phyloP scores from a whole-genome alignment of 2,329 filamentous ascomycete species.

The Penicillium sp. region DNA sequence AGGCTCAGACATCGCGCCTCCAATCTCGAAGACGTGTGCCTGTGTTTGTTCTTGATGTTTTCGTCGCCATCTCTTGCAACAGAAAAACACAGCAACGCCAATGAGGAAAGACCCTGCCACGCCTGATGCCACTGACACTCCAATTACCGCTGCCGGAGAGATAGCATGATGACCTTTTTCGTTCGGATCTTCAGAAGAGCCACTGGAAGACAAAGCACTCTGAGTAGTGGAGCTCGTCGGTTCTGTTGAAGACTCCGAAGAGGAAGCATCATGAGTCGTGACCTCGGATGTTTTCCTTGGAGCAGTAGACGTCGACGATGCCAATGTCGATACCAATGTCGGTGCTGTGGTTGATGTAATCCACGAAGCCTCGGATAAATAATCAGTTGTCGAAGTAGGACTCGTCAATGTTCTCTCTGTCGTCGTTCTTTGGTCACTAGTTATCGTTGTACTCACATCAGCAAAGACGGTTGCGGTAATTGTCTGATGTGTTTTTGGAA shows the following conservation, averaged over 20 bases:
- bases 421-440: slow-evolving; percentile 3
- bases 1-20: slow-evolving; percentile 40
- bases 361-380: background rate
- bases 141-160: slow-evolving; percentile 35
- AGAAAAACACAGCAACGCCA: slow-evolving; percentile 34
- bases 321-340: slow-evolving; percentile 6
- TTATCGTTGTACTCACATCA: slow-evolving; percentile 9
- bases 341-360: slow-evolving; percentile 5
- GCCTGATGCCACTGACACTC: slow-evolving; percentile 38
- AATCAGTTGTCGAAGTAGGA: background rate
- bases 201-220: slow-evolving; percentile 2
- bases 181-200: slow-evolving; percentile 14
- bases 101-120: slow-evolving; percentile 37
- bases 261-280: slow-evolving; percentile 18
- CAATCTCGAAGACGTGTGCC: slow-evolving; percentile 39
- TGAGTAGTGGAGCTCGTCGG: background rate
- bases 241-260: slow-evolving; percentile 13
- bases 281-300: slow-evolving; percentile 17
- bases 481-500: slow-evolving; percentile 36
- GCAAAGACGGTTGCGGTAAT: slow-evolving; percentile 38
- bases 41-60: slow-evolving; percentile 23
- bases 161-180: slow-evolving; percentile 15
- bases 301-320: slow-evolving; percentile 9
- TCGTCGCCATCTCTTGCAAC: slow-evolving; percentile 30
- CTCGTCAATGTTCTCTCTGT: slow-evolving; percentile 5